These are phyloP conservation scores for Prunus armeniaca DNA, from an alignment of 306 rosid genomes.

Conservation along the genomic window DNA sequence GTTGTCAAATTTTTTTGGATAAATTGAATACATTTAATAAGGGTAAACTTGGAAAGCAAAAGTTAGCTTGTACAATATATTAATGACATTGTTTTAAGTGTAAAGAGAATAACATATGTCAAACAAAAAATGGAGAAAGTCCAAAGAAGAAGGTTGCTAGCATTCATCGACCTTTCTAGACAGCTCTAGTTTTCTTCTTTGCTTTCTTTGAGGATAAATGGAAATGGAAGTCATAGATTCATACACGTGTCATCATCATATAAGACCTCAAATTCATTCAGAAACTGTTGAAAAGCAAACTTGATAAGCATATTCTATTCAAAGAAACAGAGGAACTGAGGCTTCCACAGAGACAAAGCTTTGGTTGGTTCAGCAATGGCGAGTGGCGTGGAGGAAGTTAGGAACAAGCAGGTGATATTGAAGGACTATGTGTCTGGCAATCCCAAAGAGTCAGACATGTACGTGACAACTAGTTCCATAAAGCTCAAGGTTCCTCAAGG, in stretches of 20 bases:
- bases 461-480: neutral
- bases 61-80: no score
- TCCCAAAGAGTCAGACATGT: conserved; percentile 15
- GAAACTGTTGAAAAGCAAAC: neutral
- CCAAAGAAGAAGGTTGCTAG: no score
- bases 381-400: conserved; percentile 5
- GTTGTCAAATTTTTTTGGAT: no score
- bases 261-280: no score
- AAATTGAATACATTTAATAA: no score
- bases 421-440: conserved; percentile 8
- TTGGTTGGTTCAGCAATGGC: conserved; percentile 1
- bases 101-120: no score
- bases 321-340: neutral
- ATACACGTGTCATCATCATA: neutral
- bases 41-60: no score
- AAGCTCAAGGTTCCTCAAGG: conserved; percentile 14
- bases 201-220: neutral
- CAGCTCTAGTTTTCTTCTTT: no score
- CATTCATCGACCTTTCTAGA: no score
- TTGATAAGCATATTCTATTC: neutral
- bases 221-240: neutral
- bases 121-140: no score
- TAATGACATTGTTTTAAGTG: no score
- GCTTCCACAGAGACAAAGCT: neutral
- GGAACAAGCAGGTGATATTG: conserved; percentile 14